phyloP scores from a whole-genome alignment of 208 protist species.

The Crithidia thermophila region DNA sequence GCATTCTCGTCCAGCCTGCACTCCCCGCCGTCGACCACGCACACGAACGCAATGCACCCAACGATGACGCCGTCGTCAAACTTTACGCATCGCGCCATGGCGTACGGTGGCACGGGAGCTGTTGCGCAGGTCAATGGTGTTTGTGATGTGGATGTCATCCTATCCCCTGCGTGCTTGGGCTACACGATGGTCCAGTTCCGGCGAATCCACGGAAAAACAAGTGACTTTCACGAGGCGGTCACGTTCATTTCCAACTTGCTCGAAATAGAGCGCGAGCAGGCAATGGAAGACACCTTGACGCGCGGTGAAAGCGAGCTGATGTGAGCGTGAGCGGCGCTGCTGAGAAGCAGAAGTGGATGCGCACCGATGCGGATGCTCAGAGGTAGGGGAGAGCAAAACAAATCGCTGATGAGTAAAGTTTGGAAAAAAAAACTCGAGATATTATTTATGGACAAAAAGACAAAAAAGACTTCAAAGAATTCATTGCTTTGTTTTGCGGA shows the following conservation, averaged over 20 bases:
- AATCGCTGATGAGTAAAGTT: too few species aligned
- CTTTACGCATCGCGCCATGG: slow-evolving; percentile 54
- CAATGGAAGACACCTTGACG: slow-evolving; percentile 83
- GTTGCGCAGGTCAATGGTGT: slow-evolving; percentile 56
- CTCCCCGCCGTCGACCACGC: not conserved
- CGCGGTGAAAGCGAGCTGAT: slow-evolving; percentile 86
- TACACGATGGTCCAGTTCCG: slow-evolving; percentile 84
- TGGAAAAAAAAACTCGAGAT: too few species aligned
- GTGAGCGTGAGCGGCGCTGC: slow-evolving; percentile 24
- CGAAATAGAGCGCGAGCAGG: slow-evolving; percentile 77
- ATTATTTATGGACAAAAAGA: not conserved
- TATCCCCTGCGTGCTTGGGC: slow-evolving; percentile 68
- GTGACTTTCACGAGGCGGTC: slow-evolving; percentile 88
- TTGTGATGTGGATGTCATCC: slow-evolving; percentile 82
- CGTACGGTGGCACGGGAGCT: slow-evolving; percentile 49
- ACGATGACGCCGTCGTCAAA: slow-evolving; percentile 2
- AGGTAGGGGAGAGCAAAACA: not conserved
- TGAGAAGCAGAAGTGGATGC: too few species aligned
- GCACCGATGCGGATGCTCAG: too few species aligned
- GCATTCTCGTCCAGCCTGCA: not conserved
- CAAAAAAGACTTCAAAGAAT: too few species aligned
- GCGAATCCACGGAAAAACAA: slow-evolving; percentile 83
- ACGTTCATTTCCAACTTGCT: slow-evolving; percentile 75
- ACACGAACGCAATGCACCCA: not conserved
- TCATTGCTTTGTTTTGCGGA: too few species aligned